Conservation (phyloP, 768 basidiomycete genomes). For the Candolleomyces efflorescens region DNA sequence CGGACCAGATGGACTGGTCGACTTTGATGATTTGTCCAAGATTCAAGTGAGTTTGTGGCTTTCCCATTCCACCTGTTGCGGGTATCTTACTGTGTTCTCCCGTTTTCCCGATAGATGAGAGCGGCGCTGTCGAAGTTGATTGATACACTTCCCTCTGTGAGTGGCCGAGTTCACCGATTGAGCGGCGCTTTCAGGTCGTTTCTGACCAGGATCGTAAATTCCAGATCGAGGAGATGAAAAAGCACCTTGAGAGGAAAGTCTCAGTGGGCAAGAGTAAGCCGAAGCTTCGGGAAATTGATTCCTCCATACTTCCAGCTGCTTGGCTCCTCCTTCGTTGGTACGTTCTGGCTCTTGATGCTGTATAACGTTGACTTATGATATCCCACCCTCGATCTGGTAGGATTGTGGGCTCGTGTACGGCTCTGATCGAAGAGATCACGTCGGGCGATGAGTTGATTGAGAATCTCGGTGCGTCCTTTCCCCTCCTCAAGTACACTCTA, state of each 20-base stretch:
- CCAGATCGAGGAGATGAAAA: constrained; percentile 56
- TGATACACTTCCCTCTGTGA: constrained; percentile 45
- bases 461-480: constrained; percentile 40
- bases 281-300: constrained; percentile 47
- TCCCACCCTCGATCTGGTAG: constrained; percentile 27
- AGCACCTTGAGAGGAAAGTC: constrained; percentile 49
- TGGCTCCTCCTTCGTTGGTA: constrained; percentile 67
- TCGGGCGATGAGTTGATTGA: constrained; percentile 49
- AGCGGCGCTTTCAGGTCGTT: too few relatives aligned
- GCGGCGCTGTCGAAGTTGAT: constrained; percentile 38
- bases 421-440: constrained; percentile 61
- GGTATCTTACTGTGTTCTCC: not conserved
- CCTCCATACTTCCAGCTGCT: constrained; percentile 48
- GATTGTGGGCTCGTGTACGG: constrained; percentile 71
- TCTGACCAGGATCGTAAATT: not conserved
- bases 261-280: constrained; percentile 49
- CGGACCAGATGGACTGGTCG: constrained; percentile 38
- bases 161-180: constrained; percentile 7
- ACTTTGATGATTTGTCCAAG: constrained; percentile 45
- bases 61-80: not conserved
- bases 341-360: constrained; percentile 4
- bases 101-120: constrained; percentile 38
- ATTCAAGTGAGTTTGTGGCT: constrained; percentile 25
- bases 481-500: not conserved
- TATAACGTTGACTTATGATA: not conserved